Percentiles rank a stretch among this genome's conserved stretches.
Evolutionary conservation across 345 rosid species (phyloP).

Genomic region (Populus deltoides): DNA sequence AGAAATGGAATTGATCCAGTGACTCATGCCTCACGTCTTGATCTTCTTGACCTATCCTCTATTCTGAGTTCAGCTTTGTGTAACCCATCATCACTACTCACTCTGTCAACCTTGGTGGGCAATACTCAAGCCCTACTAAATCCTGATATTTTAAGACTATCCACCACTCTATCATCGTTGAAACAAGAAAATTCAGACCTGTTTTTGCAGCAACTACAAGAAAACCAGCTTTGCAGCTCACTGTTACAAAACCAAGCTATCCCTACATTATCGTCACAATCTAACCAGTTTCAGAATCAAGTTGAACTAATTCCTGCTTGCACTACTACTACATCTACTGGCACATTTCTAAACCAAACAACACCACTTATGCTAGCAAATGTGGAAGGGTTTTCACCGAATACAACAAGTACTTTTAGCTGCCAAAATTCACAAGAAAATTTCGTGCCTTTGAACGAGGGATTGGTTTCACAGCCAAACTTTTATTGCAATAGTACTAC

Average conservation of each 20-base stretch:
- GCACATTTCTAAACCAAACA: slow-evolving; percentile 26
- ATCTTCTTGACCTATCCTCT: slow-evolving; percentile 70
- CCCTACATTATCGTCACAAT: slow-evolving; percentile 8
- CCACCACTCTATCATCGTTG: slow-evolving; percentile 37
- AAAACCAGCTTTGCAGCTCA: slow-evolving; percentile 30
- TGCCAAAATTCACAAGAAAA: slow-evolving; percentile 27
- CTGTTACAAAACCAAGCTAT: slow-evolving; percentile 22
- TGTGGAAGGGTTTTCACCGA: slow-evolving; percentile 14
- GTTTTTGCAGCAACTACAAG: slow-evolving; percentile 34
- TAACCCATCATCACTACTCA: slow-evolving; percentile 41
- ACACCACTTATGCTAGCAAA: slow-evolving; percentile 27
- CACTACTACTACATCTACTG: slow-evolving; percentile 14
- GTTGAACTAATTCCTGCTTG: slow-evolving; percentile 21
- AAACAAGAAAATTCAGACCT: slow-evolving; percentile 50
- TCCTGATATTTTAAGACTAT: slow-evolving; percentile 43
- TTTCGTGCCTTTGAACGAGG: slow-evolving; percentile 11
- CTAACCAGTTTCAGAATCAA: slow-evolving; percentile 20
- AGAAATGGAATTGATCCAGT: slow-evolving; percentile 90
- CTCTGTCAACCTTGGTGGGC: slow-evolving; percentile 42
- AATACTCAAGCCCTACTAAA: slow-evolving; percentile 45
- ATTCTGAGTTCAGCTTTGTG: slow-evolving; percentile 49
- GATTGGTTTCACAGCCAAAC: slow-evolving; percentile 23
- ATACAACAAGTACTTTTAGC: not conserved
- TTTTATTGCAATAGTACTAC: slow-evolving; percentile 2
- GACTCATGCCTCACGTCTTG: slow-evolving; percentile 81